phyloP scores from a whole-genome alignment of 2,329 filamentous ascomycete species.

The Esteya vermicola region DNA sequence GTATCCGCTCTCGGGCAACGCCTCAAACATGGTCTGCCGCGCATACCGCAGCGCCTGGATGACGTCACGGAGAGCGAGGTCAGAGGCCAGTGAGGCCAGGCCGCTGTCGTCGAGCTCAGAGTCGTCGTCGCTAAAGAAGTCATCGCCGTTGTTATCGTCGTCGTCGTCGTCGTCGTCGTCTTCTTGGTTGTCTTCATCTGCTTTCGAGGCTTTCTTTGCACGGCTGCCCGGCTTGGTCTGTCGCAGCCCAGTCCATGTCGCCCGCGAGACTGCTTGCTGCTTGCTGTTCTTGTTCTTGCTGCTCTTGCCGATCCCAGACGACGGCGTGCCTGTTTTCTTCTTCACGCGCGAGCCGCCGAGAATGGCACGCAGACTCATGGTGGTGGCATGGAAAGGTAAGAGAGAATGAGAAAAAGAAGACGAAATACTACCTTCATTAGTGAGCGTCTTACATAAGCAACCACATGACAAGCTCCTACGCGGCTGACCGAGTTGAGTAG shows the following conservation, averaged over 20 bases:
- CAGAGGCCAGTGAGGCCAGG: conserved; percentile 36
- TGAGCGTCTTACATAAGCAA: not conserved
- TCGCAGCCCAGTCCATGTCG: conserved; percentile 9
- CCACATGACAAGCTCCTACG: not conserved
- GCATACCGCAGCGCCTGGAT: conserved; percentile 52
- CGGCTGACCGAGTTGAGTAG: not conserved
- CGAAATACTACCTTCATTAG: not conserved
- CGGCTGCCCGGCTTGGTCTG: conserved; percentile 7
- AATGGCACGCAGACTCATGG: conserved; percentile 12
- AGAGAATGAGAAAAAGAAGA: too few species aligned
- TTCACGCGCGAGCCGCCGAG: conserved; percentile 11
- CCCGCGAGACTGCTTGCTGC: conserved; percentile 5
- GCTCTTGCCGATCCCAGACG: not conserved
- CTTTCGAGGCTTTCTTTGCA: not conserved
- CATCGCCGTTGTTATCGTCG: conserved; percentile 13
- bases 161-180: conserved; percentile 24
- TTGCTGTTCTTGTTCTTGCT: not conserved
- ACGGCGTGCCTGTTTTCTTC: too few species aligned
- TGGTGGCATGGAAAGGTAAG: not conserved
- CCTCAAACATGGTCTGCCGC: conserved; percentile 46
- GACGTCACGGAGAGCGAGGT: conserved; percentile 44
- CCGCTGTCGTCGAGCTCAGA: conserved; percentile 42
- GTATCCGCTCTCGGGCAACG: conserved; percentile 35
- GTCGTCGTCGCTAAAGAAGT: conserved; percentile 2
- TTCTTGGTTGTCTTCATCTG: conserved; percentile 13